Percentiles rank a stretch among this genome's conserved stretches.
These are phyloP conservation scores for Quercus phellos DNA, from an alignment of 331 rosid genomes.

Conservation along the genomic window DNA sequence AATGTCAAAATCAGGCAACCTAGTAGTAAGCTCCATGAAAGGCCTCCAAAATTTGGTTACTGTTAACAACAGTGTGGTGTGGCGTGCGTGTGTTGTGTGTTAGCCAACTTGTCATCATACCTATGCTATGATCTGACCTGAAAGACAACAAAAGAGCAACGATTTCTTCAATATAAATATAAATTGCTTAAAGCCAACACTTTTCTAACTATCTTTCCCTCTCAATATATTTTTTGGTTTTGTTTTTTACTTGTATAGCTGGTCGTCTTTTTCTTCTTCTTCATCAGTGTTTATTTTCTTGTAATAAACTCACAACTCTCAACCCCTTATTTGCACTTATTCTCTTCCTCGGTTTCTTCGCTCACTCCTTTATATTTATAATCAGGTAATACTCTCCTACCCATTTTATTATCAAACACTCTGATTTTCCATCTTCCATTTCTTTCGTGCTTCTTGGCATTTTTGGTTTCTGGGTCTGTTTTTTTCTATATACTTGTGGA, in stretches of 20 bases:
- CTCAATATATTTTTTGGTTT: conserved; percentile 5
- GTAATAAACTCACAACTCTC: conserved; percentile 33
- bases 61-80: neutral
- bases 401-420: neutral
- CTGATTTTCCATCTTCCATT: neutral
- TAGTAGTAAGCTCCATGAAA: neutral
- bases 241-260: conserved; percentile 8
- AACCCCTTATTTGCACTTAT: conserved; percentile 1
- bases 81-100: too few species aligned
- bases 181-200: neutral
- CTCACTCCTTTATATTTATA: conserved; percentile 8
- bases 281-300: conserved; percentile 31
- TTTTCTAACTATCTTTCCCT: conserved; percentile 3
- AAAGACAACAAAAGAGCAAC: conserved; percentile 5
- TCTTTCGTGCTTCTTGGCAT: conserved; percentile 6
- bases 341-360: conserved; percentile 54
- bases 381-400: conserved; percentile 4
- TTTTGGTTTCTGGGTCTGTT: conserved; percentile 19
- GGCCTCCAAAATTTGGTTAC: neutral
- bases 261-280: conserved; percentile 34
- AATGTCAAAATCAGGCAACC: neutral
- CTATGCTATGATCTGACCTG: neutral
- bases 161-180: conserved; percentile 28
- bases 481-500: conserved; percentile 1
- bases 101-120: conserved; percentile 16